Evolutionary conservation across 768 basidiomycete genomes (phyloP), one percentile per base, ranked within the genome.

Genomic region (Hericium rajendrae): DNA sequence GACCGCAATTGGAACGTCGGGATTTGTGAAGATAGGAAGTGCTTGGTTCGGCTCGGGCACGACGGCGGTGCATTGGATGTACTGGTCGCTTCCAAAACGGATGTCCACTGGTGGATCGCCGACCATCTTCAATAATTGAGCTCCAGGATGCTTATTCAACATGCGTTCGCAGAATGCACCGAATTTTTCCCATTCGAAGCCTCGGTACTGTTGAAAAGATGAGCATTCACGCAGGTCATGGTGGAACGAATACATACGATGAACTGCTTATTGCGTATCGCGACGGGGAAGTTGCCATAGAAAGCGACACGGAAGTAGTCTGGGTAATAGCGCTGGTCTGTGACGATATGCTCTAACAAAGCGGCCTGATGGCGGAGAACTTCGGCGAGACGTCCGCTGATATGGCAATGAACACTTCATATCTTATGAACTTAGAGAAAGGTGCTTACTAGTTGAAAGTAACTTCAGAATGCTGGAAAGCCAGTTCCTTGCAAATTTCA

Each of bases 241-340:
- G 32, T 49, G 28, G 12, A 18, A 49, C 43, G 13, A 26, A 15
- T 3, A 51, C 76, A 80, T 59, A 94, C 91, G 59, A 95, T 85
- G 72, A 94, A 97, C 57, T 93, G 89, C 69, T 94, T 95, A 64
- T 88, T 84, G 56, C 86, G 81, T 41, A 95, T 81, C 16, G 90
- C 90, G 18, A 74, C 79, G 0, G 92, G 92, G 74, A 94, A 94
- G 63, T 85, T 89, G 24, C 95, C 94, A 70, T 86, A 97, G 73
- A 94, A 97, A 4, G 88, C 87, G 38, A 97, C 91, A 50, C 91
- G 79, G 75, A 94, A 97, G 70, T 94, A 97, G 65, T 93, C 94
- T 18, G 91, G 83, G 66, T 93, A 93, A 62, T 90, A 90, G 51
- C 91, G 82, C 69, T 88, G 84, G 58, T 89, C 82, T 38, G 78